Evolutionary conservation across 2,329 filamentous ascomycete species (phyloP).

Genomic region (Dactylellina sp.): DNA sequence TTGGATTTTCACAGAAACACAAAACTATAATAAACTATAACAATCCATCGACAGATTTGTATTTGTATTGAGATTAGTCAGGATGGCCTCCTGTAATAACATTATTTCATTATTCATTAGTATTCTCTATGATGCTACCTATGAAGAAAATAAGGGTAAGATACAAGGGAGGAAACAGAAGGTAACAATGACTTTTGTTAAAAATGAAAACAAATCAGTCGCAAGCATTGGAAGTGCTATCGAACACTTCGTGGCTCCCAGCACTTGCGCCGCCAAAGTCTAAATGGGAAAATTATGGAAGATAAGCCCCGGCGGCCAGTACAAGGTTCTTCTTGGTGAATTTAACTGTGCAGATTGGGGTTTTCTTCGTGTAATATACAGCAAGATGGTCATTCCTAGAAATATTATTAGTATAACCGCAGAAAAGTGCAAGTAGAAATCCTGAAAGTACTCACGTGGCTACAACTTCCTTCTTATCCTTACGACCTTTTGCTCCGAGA

Average conservation of each 20-base stretch:
- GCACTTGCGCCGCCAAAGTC: slow-evolving; percentile 70
- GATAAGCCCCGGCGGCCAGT: slow-evolving; percentile 69
- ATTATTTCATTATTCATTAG: slow-evolving; percentile 32
- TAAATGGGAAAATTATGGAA: slow-evolving; percentile 38
- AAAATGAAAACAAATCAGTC: background rate
- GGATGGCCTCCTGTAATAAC: background rate
- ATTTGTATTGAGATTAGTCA: background rate
- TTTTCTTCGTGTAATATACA: slow-evolving; percentile 95
- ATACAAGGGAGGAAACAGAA: too few species aligned
- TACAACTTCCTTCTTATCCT: slow-evolving; percentile 58
- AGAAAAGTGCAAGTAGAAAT: slow-evolving; percentile 57
- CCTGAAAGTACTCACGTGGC: slow-evolving; percentile 61
- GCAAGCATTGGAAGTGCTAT: slow-evolving; percentile 10
- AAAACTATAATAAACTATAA: background rate
- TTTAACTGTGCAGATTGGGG: slow-evolving; percentile 88
- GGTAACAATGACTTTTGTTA: too few species aligned
- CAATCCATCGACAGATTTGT: background rate
- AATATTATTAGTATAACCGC: slow-evolving; percentile 69
- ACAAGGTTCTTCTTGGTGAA: slow-evolving; percentile 97
- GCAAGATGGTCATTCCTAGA: slow-evolving; percentile 83
- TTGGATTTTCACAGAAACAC: slow-evolving; percentile 48
- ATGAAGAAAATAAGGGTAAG: background rate
- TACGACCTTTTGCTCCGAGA: slow-evolving; percentile 57
- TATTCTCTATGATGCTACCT: background rate
- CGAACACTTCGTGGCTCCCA: slow-evolving; percentile 43